These are phyloP conservation scores for Oenanthe javanica DNA, from an alignment of 140 eudicot species.

Conservation along the genomic window DNA sequence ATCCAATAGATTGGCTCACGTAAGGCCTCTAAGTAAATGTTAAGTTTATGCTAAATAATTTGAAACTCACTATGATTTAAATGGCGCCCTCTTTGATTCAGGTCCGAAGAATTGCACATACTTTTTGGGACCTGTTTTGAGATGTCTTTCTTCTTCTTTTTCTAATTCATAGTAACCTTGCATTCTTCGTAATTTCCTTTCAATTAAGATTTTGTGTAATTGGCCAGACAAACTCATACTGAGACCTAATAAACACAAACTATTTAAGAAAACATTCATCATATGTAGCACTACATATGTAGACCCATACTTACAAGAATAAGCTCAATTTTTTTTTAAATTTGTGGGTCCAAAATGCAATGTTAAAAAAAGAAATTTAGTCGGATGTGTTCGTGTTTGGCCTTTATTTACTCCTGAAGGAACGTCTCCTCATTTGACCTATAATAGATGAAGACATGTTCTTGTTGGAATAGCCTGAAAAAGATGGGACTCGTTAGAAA, in stretches of 20 bases:
- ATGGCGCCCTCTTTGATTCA: not conserved
- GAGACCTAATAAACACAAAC: not conserved
- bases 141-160: not conserved
- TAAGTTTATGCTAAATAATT: not conserved
- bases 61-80: not conserved
- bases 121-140: not conserved
- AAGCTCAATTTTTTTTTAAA: not conserved
- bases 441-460: not conserved
- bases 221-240: not conserved
- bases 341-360: not conserved
- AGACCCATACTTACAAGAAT: not conserved
- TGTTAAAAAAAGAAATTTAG: not conserved
- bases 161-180: not conserved
- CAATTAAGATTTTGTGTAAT: not conserved
- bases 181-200: not conserved
- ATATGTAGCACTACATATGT: not conserved
- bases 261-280: not conserved
- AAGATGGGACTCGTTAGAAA: not conserved
- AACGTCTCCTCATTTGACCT: not conserved
- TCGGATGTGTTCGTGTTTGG: not conserved
- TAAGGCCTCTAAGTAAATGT: conserved; percentile 24
- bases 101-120: not conserved
- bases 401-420: not conserved
- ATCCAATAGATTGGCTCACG: conserved; percentile 99
- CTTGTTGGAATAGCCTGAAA: not conserved